Evolutionary conservation across 225 moss, liverwort and hornwort species (phyloP).

Genomic region (Anthoceros angustus): DNA sequence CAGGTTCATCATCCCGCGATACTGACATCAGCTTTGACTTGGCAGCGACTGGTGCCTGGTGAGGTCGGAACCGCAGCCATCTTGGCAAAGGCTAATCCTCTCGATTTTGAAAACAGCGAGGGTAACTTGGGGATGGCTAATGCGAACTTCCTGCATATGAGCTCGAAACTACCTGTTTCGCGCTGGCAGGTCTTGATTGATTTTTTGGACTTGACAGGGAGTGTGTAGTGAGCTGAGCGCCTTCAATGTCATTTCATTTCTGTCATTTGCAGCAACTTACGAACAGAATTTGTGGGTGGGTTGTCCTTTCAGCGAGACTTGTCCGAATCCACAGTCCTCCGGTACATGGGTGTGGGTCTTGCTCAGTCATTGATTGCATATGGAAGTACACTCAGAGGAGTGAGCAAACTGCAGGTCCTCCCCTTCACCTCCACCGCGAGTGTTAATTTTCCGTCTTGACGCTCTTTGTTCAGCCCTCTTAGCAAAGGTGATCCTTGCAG

Average conservation of each 20-base stretch:
- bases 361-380: constrained; percentile 80
- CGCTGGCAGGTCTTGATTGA: constrained; percentile 64
- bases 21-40: background rate
- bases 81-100: constrained; percentile 94
- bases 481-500: constrained; percentile 14
- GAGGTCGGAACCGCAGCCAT: constrained; percentile 92
- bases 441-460: background rate
- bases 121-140: constrained; percentile 86
- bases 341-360: constrained; percentile 69
- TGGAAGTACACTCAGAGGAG: constrained; percentile 64
- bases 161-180: constrained; percentile 68
- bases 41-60: constrained; percentile 67
- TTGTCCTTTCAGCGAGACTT: constrained; percentile 48
- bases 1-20: background rate
- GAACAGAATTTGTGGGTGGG: background rate
- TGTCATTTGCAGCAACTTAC: background rate
- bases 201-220: background rate
- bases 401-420: constrained; percentile 39
- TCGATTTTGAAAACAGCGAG: constrained; percentile 94
- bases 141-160: constrained; percentile 53
- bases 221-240: background rate
- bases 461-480: background rate
- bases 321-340: constrained; percentile 74
- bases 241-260: background rate
- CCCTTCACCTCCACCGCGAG: background rate